These are phyloP conservation scores for Phytophthora ramorum DNA, from an alignment of 352 stramenopile genomes.

Conservation along the genomic window DNA sequence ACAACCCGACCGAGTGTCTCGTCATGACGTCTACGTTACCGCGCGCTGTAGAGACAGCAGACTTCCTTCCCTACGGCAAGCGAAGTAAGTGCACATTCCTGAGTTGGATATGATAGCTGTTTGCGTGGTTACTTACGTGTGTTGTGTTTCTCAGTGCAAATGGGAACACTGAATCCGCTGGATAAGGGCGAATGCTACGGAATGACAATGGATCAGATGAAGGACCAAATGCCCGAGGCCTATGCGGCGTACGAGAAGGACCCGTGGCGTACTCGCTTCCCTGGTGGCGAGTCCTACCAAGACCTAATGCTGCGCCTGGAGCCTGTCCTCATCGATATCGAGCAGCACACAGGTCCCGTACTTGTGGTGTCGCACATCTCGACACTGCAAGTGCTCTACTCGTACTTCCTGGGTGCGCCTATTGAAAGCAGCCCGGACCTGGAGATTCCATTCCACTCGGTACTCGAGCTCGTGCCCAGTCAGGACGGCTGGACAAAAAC, in stretches of 20 bases:
- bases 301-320: slow-evolving; percentile 94
- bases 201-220: slow-evolving; percentile 86
- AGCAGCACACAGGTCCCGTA: slow-evolving; percentile 87
- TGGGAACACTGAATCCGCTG: slow-evolving; percentile 82
- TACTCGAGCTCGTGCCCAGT: slow-evolving; percentile 82
- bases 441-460: slow-evolving; percentile 88
- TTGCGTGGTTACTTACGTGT: slow-evolving; percentile 14
- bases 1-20: slow-evolving; percentile 60
- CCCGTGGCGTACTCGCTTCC: slow-evolving; percentile 84
- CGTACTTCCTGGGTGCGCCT: slow-evolving; percentile 84
- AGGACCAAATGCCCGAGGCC: slow-evolving; percentile 69
- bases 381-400: slow-evolving; percentile 88
- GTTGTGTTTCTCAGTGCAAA: slow-evolving; percentile 55
- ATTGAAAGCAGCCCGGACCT: slow-evolving; percentile 80
- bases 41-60: slow-evolving; percentile 78
- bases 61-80: slow-evolving; percentile 55
- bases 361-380: slow-evolving; percentile 89
- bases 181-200: slow-evolving; percentile 90
- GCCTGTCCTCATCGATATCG: slow-evolving; percentile 94
- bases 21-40: slow-evolving; percentile 84
- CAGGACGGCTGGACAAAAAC: slow-evolving; percentile 86
- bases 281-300: slow-evolving; percentile 93
- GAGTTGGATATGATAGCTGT: background rate
- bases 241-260: slow-evolving; percentile 73
- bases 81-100: slow-evolving; percentile 45